Evolutionary conservation across 1,284 basidiomycete genomes (phyloP).

Genomic region (Coniferiporia weirii): DNA sequence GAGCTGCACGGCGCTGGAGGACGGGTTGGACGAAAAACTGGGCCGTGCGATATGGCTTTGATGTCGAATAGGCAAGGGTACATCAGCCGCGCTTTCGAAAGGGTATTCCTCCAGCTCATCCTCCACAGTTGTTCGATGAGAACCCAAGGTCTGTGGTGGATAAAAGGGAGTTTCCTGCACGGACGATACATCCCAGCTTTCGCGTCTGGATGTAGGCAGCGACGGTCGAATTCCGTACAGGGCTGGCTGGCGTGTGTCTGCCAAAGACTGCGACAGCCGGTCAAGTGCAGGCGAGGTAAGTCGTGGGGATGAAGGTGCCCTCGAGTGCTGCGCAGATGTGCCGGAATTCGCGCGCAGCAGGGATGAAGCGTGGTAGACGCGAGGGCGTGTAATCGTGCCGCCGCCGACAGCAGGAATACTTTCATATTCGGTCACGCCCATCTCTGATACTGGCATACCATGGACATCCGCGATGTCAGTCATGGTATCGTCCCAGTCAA

Average conservation of each 20-base stretch:
- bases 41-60: slow-evolving; percentile 4
- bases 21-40: slow-evolving; percentile 28
- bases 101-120: slow-evolving; percentile 14
- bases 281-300: slow-evolving; percentile 24
- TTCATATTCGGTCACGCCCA: slow-evolving; percentile 32
- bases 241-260: slow-evolving; percentile 7
- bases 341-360: slow-evolving; percentile 8
- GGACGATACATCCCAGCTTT: slow-evolving; percentile 10
- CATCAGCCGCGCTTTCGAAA: slow-evolving; percentile 1
- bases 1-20: slow-evolving; percentile 24
- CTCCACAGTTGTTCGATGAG: not conserved
- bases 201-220: slow-evolving; percentile 1
- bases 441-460: slow-evolving; percentile 28
- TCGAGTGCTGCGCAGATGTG: not conserved
- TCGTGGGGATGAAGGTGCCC: slow-evolving; percentile 6
- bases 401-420: slow-evolving; percentile 60
- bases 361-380: slow-evolving; percentile 49
- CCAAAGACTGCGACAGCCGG: slow-evolving; percentile 8
- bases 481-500: slow-evolving; percentile 61
- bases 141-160: not conserved
- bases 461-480: slow-evolving; percentile 27
- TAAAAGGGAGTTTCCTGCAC: not conserved
- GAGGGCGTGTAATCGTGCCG: slow-evolving; percentile 55
- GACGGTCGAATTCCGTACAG: slow-evolving; percentile 3
- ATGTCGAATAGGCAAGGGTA: slow-evolving; percentile 1